Conservation (phyloP, 2,329 filamentous ascomycete species). For the Aspergillus nomiae region DNA sequence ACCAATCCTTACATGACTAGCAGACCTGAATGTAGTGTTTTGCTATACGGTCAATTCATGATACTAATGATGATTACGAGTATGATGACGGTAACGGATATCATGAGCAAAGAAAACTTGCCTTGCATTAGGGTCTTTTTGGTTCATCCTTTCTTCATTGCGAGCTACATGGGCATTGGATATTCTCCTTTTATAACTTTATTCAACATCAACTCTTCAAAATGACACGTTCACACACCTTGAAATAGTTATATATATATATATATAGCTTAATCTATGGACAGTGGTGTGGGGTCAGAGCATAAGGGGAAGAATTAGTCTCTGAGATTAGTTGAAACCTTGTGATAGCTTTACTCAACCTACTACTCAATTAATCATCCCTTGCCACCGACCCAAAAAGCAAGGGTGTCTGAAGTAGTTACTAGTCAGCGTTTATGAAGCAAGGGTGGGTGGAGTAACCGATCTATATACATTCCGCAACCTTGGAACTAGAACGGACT, state of each 20-base stretch:
- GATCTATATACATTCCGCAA: neutral
- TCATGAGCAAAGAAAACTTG: neutral
- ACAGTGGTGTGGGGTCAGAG: neutral
- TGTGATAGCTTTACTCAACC: neutral
- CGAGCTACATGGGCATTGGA: neutral
- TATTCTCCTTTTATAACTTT: neutral
- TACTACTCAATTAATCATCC: neutral
- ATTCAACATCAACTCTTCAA: neutral
- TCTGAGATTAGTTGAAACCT: neutral
- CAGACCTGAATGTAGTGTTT: neutral
- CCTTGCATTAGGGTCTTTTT: neutral
- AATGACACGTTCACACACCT: neutral
- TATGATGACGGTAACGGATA: neutral
- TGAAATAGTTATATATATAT: neutral
- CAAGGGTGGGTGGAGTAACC: neutral
- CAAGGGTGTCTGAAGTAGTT: neutral
- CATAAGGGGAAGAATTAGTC: neutral
- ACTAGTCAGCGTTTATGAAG: too few species aligned
- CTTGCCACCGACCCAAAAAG: neutral
- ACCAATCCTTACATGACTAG: slow-evolving; percentile 17
- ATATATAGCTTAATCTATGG: neutral
- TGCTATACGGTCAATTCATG: neutral
- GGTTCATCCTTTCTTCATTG: neutral
- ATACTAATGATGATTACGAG: neutral
- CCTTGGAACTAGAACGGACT: neutral